phyloP scores from a whole-genome alignment of 129 eudicot species.

The Helianthus tuberosus region DNA sequence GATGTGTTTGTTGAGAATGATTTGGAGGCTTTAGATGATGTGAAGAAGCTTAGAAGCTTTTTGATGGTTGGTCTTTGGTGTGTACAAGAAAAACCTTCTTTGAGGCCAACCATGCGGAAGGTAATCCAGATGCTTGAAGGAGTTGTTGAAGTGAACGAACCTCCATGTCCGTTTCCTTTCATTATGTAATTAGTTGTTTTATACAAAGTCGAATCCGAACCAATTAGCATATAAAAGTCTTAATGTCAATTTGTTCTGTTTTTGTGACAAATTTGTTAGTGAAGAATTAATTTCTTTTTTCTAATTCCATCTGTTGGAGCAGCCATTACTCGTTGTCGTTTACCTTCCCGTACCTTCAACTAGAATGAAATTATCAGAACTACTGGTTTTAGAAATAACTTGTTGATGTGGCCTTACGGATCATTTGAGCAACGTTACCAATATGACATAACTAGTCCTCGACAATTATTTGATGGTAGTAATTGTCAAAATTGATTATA shows the following conservation, averaged over 20 bases:
- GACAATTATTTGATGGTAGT: too few relatives aligned
- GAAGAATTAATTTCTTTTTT: background rate
- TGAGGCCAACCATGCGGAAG: conserved; percentile 44
- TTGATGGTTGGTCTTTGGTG: conserved; percentile 35
- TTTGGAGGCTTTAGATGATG: background rate
- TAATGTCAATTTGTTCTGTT: background rate
- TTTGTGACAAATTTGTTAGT: background rate
- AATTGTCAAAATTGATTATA: too few relatives aligned
- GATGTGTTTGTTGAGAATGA: background rate
- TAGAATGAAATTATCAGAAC: background rate
- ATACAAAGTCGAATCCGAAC: background rate
- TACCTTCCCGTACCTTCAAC: background rate
- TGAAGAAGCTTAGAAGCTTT: conserved; percentile 25
- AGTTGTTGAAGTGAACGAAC: conserved; percentile 25
- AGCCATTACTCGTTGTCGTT: background rate
- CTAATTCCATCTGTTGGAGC: background rate
- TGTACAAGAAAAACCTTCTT: conserved; percentile 22
- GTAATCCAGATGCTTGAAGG: conserved; percentile 48
- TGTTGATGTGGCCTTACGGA: too few relatives aligned
- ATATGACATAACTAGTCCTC: too few relatives aligned
- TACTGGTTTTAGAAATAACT: too few relatives aligned
- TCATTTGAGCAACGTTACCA: too few relatives aligned
- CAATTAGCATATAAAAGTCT: background rate
- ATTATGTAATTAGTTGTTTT: background rate
- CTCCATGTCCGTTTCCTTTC: conserved; percentile 37